Evolutionary conservation across 257 asterid species (phyloP), one percentile per base, ranked within the genome.

Genomic region (Gardenia jasminoides): DNA sequence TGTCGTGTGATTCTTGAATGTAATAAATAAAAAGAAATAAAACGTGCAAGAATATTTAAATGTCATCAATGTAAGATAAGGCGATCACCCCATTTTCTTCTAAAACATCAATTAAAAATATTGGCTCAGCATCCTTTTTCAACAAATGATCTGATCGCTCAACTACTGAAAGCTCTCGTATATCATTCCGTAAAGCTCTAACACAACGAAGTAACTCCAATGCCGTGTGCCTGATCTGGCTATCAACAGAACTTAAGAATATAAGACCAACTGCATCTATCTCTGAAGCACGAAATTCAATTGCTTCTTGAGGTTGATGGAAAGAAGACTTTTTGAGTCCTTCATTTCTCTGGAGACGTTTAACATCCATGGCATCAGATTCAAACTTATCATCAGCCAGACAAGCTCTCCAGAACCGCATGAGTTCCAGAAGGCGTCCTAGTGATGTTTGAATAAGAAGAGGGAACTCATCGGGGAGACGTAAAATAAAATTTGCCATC

Each of bases 251-350:
- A 89, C 96, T 93, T 79, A 96, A 97, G 86, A 96, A 96, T 79
- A 96, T 91, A 85, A 96, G 97, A 86, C 99, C 98, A 83, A 96
- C 97, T 41, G 98, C 97, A 89, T 96, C 99, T 83, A 93, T 92
- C 87, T 96, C 99, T 2, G 99, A 90, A 83, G 98, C 94, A 82
- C 91, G 96, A 75, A 94, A 93, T 77, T 93, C 98, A 78, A 91
- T 87, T 69, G 91, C 94, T 81, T 96, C 97, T 77, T 88, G 96
- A 69, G 98, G 79, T 76, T 89, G 92, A 81, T 82, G 91, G 85
- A 93, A 93, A 30, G 97, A 89, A 81, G 98, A 84, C 83, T 96
- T 96, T 90, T 91, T 96, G 87, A 93, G 88, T 61, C 97, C 97
- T 85, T 87, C 97, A 74, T 83, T 92, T 86, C 98, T 91, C 82